These are phyloP conservation scores for Licmophora abbreviata DNA, from an alignment of 108 stramenopile species.

Conservation along the genomic window DNA sequence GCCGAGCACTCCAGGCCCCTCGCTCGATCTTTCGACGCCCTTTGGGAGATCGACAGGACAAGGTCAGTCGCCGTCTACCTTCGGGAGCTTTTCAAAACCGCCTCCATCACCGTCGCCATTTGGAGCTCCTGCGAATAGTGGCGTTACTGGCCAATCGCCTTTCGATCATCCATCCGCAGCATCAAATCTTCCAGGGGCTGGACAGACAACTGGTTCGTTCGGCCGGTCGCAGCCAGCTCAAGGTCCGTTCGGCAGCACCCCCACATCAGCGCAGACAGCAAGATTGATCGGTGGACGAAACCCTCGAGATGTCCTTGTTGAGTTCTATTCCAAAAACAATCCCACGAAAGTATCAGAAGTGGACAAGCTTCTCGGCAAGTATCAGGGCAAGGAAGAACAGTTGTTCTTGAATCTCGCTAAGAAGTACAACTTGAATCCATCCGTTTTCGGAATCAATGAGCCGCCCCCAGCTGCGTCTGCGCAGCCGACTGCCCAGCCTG, in stretches of 20 bases:
- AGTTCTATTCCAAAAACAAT: slow-evolving; percentile 74
- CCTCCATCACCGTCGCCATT: slow-evolving; percentile 19
- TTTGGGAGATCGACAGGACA: slow-evolving; percentile 21
- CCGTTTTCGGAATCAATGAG: slow-evolving; percentile 50
- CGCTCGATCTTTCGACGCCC: slow-evolving; percentile 12
- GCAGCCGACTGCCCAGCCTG: slow-evolving; percentile 20
- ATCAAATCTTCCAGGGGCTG: slow-evolving; percentile 3
- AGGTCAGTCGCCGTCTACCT: slow-evolving; percentile 6
- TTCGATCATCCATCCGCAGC: slow-evolving; percentile 10
- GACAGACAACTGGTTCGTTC: slow-evolving; percentile 9
- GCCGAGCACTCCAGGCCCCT: slow-evolving; percentile 4
- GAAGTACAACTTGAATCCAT: slow-evolving; percentile 76
- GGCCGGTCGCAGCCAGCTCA: slow-evolving; percentile 3
- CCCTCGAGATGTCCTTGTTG: slow-evolving; percentile 54
- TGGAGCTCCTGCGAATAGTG: slow-evolving; percentile 15
- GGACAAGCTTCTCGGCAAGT: slow-evolving; percentile 73
- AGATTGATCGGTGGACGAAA: slow-evolving; percentile 36
- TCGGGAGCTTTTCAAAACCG: slow-evolving; percentile 1
- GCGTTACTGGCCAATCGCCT: neutral
- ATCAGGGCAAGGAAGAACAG: slow-evolving; percentile 71
- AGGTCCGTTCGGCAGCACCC: slow-evolving; percentile 10
- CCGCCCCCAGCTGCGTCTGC: slow-evolving; percentile 19
- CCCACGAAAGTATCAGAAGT: slow-evolving; percentile 68
- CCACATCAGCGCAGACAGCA: slow-evolving; percentile 5
- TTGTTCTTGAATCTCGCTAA: slow-evolving; percentile 76